These are phyloP conservation scores for Coleophoma cylindrospora DNA, from an alignment of 2,329 filamentous ascomycete genomes.

Conservation along the genomic window DNA sequence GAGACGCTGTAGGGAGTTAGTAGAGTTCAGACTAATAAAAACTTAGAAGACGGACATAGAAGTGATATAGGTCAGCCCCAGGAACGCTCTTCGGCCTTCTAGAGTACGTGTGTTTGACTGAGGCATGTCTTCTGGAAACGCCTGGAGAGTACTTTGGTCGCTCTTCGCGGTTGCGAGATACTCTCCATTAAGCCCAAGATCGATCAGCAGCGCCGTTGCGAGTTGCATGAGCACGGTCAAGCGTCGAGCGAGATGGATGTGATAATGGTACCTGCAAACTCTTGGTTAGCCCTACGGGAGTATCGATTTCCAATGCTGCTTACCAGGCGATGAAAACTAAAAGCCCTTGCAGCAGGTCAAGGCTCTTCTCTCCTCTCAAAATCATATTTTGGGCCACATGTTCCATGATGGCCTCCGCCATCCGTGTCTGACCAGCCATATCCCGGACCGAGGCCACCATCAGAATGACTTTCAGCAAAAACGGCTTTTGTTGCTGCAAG, in stretches of 20 bases:
- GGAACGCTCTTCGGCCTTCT: slow-evolving; percentile 3
- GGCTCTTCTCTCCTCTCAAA: slow-evolving; percentile 32
- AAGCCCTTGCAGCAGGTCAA: slow-evolving; percentile 42
- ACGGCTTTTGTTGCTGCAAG: slow-evolving; percentile 1
- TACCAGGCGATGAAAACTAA: slow-evolving; percentile 42
- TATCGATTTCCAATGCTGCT: not conserved
- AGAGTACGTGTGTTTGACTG: not conserved
- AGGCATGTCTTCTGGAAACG: not conserved
- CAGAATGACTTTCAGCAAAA: slow-evolving; percentile 1
- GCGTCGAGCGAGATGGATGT: slow-evolving; percentile 1
- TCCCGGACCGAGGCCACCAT: slow-evolving; percentile 2
- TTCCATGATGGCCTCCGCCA: slow-evolving; percentile 4
- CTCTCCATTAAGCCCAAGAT: slow-evolving; percentile 3
- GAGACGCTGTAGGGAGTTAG: slow-evolving; percentile 1
- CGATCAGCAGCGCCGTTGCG: slow-evolving; percentile 1
- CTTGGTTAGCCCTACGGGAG: not conserved
- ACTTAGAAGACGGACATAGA: not conserved
- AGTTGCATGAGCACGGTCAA: slow-evolving; percentile 3
- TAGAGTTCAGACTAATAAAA: not conserved
- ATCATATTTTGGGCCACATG: slow-evolving; percentile 38
- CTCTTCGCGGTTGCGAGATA: not conserved
- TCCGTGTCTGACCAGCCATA: slow-evolving; percentile 9
- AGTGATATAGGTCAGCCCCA: slow-evolving; percentile 1
- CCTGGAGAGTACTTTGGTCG: not conserved
- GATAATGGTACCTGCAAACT: slow-evolving; percentile 3